A percentile compares a stretch with the other conserved stretches of the same genome.
phyloP scores from a whole-genome alignment of 2,329 filamentous ascomycete genomes.

The Graphilbum sp. region DNA sequence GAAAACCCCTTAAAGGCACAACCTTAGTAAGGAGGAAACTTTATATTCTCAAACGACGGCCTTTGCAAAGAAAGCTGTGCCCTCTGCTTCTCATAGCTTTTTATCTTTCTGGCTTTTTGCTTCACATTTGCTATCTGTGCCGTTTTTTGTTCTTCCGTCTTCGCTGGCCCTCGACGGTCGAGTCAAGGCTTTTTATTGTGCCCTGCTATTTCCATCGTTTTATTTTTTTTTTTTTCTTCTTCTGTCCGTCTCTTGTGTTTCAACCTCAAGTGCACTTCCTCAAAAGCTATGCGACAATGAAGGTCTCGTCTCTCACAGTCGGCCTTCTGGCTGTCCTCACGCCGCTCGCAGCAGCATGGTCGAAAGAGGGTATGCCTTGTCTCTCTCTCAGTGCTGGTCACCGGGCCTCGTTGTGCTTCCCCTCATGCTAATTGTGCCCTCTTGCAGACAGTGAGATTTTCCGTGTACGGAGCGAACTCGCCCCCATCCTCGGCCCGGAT shows the following conservation, averaged over 20 bases:
- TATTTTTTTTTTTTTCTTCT: neutral
- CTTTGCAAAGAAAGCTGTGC: too few species aligned
- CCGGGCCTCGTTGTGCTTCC: neutral
- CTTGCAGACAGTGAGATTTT: slow-evolving; percentile 70
- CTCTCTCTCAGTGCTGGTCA: neutral
- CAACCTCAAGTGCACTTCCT: neutral
- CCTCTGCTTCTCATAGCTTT: too few species aligned
- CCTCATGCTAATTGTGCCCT: slow-evolving; percentile 2
- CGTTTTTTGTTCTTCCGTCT: too few species aligned
- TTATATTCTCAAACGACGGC: too few species aligned
- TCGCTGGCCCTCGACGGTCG: too few species aligned
- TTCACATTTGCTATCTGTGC: too few species aligned
- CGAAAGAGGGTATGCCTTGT: slow-evolving; percentile 57
- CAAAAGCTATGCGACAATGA: slow-evolving; percentile 47
- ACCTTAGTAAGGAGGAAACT: too few species aligned
- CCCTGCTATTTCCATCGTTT: neutral
- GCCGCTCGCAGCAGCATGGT: slow-evolving; percentile 59
- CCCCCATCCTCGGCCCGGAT: slow-evolving; percentile 54
- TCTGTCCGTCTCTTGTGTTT: neutral
- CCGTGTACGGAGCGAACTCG: slow-evolving; percentile 76
- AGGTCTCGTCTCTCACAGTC: slow-evolving; percentile 47
- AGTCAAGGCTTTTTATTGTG: too few species aligned
- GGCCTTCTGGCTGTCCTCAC: slow-evolving; percentile 53
- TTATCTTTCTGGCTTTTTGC: neutral
- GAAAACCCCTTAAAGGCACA: too few species aligned